Evolutionary conservation across 2,329 filamentous ascomycete genomes (phyloP), one percentile per base, ranked within the genome.

Genomic region (Scedosporium dehoogii): DNA sequence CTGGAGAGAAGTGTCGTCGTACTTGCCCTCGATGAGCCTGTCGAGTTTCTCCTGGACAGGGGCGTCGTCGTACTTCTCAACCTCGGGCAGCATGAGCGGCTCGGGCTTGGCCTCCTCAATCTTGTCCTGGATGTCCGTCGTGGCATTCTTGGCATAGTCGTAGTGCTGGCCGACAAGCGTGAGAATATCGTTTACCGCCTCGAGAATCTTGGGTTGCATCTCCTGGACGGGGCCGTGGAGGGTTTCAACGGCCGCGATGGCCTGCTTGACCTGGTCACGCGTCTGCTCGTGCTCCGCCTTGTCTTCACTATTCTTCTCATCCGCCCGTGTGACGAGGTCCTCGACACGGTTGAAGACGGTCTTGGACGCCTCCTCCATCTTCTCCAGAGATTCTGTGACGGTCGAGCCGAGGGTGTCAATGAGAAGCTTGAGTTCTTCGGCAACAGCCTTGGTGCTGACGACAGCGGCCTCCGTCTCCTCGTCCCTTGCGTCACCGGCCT

Each of bases 131-230:
- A 88, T 77, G 3, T 79, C 77, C 6, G 73, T 79, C 1, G 79
- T 76, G 0, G 87, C 82, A 55, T 83, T 81, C 73, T 92, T 91
- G 14, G 91, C 89, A 70, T 96, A 90, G 68, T 96, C 91, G 69
- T 89, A 96, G 72, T 97, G 92, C 71, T 96, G 85, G 25, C 86
- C 88, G 62, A 96, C 90, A 25, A 96, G 81, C 6, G 85, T 79
- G 46, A 96, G 81, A n/a, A 97, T 86, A 69, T 97, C 90, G 68
- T 91, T 89, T 66, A 99, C 85, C 0, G 90, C 85, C 61, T 93
- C 87, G 63, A 97, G 83, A 67, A 97, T 89, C 75, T 96, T 89
- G 1, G 94, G 94, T 68, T 97, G 89, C 66, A 89, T 88, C 72
- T 97, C 92, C 7, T 83, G 84, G 33, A 96, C 82, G 63, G 94